These are phyloP conservation scores for Capsella bursapastoris DNA, from an alignment of 345 rosid species.

Conservation along the genomic window DNA sequence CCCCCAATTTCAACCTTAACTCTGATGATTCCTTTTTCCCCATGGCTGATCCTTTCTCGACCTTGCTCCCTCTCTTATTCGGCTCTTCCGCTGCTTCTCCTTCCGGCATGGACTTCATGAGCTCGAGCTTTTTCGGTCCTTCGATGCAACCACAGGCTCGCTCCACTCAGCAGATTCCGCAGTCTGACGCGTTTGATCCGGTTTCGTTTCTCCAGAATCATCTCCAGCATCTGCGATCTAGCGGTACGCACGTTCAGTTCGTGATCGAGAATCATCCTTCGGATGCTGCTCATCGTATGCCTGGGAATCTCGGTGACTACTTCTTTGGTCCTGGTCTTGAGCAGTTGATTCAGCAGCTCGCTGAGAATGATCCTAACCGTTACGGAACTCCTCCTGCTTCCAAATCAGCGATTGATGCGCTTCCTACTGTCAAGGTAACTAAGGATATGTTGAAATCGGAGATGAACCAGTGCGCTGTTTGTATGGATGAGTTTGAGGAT, in stretches of 20 bases:
- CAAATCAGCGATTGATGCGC: slow-evolving; percentile 57
- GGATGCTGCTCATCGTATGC: slow-evolving; percentile 44
- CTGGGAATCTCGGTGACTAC: slow-evolving; percentile 63
- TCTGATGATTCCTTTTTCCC: slow-evolving; percentile 6
- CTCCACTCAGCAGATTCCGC: slow-evolving; percentile 6
- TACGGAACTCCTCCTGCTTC: slow-evolving; percentile 86
- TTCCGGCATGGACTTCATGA: slow-evolving; percentile 33
- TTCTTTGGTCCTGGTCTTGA: slow-evolving; percentile 80
- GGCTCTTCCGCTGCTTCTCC: slow-evolving; percentile 35
- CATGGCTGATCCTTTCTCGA: slow-evolving; percentile 43
- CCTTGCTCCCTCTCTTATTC: slow-evolving; percentile 46
- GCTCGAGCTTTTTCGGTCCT: slow-evolving; percentile 35
- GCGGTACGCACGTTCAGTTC: slow-evolving; percentile 70
- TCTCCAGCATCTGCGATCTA: slow-evolving; percentile 57
- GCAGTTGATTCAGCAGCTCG: slow-evolving; percentile 76
- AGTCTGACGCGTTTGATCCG: slow-evolving; percentile 53
- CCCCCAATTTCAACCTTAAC: slow-evolving; percentile 37
- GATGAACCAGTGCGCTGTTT: slow-evolving; percentile 71
- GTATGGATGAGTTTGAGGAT: slow-evolving; percentile 69
- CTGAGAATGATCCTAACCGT: slow-evolving; percentile 77
- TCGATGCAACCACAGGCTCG: slow-evolving; percentile 30
- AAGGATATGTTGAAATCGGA: slow-evolving; percentile 54
- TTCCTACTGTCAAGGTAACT: slow-evolving; percentile 57
- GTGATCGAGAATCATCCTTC: slow-evolving; percentile 58
- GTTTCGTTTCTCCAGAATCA: slow-evolving; percentile 58